Percentiles rank a stretch among this genome's conserved stretches.
phyloP scores from a whole-genome alignment of 176 grass and related monocot genomes.

The Panicum miliaceum region DNA sequence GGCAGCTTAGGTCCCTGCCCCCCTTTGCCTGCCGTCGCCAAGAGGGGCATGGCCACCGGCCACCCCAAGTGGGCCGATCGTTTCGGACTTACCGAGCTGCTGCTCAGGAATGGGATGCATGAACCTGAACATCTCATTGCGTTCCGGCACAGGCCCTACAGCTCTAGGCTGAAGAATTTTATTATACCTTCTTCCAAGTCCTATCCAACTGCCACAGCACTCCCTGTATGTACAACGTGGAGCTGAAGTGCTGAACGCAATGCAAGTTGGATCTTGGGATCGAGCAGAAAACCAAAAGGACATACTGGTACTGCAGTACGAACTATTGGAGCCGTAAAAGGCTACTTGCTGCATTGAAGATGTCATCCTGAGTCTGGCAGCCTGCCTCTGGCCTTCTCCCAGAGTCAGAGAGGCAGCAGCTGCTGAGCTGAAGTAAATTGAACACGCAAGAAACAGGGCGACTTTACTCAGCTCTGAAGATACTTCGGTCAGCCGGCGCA shows the following conservation, averaged over 20 bases:
- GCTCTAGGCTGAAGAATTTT: background rate
- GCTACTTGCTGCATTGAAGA: background rate
- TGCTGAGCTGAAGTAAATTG: background rate
- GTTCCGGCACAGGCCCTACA: background rate
- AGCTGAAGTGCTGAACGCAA: background rate
- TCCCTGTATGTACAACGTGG: background rate
- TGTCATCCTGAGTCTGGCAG: background rate
- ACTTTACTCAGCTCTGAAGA: slow-evolving; percentile 23
- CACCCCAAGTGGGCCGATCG: slow-evolving; percentile 9
- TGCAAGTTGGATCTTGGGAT: background rate
- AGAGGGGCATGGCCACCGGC: background rate
- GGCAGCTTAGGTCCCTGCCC: slow-evolving; percentile 37
- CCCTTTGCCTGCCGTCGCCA: slow-evolving; percentile 31
- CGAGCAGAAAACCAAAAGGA: background rate
- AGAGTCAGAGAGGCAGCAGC: background rate
- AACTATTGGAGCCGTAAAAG: background rate
- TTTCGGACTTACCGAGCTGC: background rate
- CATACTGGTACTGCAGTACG: background rate
- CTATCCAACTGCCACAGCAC: background rate
- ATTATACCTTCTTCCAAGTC: background rate
- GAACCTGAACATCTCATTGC: background rate
- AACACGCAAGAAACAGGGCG: background rate
- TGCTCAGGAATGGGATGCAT: background rate
- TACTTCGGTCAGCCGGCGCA: background rate
- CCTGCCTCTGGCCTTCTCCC: slow-evolving; percentile 20